phyloP scores from a whole-genome alignment of 768 basidiomycete species.

The Coprinellus micaceus region DNA sequence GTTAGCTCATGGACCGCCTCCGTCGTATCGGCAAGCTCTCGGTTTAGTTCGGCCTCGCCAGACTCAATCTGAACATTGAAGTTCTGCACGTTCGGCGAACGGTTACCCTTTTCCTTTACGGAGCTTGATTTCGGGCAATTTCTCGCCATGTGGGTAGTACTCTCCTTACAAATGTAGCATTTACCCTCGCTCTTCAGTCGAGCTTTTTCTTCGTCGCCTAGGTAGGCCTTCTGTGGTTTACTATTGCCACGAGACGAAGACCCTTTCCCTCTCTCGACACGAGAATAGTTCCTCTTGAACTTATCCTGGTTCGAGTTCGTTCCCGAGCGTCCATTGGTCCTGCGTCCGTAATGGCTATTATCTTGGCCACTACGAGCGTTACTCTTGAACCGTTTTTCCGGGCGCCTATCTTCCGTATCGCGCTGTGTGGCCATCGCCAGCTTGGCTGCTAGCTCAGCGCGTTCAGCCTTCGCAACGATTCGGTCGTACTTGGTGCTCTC shows the following conservation, averaged over 20 bases:
- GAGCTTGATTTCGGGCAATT: conserved; percentile 25
- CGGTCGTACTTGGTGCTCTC: not conserved
- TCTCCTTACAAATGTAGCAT: conserved; percentile 26
- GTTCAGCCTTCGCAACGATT: not conserved
- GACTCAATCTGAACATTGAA: conserved; percentile 6
- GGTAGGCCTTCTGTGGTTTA: conserved; percentile 10
- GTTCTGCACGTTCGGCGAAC: conserved; percentile 12
- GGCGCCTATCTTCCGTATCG: no score
- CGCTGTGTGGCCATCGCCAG: no score
- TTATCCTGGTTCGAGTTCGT: not conserved
- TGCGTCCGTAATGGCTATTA: not conserved
- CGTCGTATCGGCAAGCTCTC: conserved; percentile 4
- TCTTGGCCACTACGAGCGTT: not conserved
- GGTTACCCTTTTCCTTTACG: conserved; percentile 7
- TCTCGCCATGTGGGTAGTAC: conserved; percentile 21
- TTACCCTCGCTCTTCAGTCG: conserved; percentile 15
- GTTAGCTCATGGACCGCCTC: conserved; percentile 7
- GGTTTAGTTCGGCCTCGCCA: not conserved
- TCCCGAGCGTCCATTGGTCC: not conserved
- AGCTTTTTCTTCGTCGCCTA: conserved; percentile 12
- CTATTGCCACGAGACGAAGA: no score
- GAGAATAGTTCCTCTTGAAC: not conserved
- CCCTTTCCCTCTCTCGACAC: conserved; percentile 6
- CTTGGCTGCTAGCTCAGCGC: not conserved
- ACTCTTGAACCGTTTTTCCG: no score